Conservation (phyloP, 495 filamentous ascomycete genomes). For the Tricharina praecox region DNA sequence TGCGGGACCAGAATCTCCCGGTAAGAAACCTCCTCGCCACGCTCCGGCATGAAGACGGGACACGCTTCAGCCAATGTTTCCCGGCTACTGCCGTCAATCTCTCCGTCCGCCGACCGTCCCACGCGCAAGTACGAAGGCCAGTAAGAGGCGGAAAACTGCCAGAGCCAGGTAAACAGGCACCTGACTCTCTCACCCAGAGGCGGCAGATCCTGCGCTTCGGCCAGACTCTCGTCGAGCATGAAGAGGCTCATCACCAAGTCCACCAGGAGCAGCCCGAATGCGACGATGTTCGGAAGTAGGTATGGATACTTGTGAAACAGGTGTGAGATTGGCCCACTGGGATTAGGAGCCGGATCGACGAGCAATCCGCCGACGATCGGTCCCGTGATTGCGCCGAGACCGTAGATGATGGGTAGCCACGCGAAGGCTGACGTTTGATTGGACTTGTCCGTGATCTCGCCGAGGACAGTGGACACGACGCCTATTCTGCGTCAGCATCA, state of each 20-base stretch:
- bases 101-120: slow-evolving; percentile 27
- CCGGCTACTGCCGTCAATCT: neutral
- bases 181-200: slow-evolving; percentile 41
- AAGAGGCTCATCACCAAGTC: slow-evolving; percentile 56
- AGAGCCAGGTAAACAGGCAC: slow-evolving; percentile 49
- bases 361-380: slow-evolving; percentile 78
- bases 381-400: slow-evolving; percentile 80
- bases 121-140: slow-evolving; percentile 43
- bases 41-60: slow-evolving; percentile 30
- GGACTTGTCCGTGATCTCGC: slow-evolving; percentile 84
- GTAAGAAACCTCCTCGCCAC: slow-evolving; percentile 27
- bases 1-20: slow-evolving; percentile 52
- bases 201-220: slow-evolving; percentile 48
- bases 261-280: slow-evolving; percentile 49
- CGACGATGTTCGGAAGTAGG: slow-evolving; percentile 63
- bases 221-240: slow-evolving; percentile 77
- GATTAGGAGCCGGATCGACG: slow-evolving; percentile 30
- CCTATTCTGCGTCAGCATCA: slow-evolving; percentile 38
- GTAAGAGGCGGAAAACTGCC: slow-evolving; percentile 51
- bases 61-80: slow-evolving; percentile 19
- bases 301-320: slow-evolving; percentile 56
- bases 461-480: slow-evolving; percentile 78
- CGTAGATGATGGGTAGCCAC: slow-evolving; percentile 85
- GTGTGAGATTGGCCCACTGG: slow-evolving; percentile 10
- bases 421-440: slow-evolving; percentile 86